phyloP scores from a whole-genome alignment of 257 asterid species.

The Solanum bulbocastanum region DNA sequence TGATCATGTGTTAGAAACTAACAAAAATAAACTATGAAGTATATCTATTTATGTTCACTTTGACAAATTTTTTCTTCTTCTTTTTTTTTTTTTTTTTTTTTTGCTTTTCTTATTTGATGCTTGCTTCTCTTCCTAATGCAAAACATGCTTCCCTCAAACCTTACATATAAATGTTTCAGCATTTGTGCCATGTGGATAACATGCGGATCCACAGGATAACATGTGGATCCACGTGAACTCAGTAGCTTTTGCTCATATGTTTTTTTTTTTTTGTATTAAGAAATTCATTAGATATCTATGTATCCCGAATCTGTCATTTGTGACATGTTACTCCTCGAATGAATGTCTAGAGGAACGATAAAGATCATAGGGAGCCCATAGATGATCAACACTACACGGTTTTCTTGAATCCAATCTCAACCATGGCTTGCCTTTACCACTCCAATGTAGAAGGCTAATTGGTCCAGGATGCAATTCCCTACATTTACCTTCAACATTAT shows the following conservation, averaged over 20 bases:
- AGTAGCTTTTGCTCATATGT: background rate
- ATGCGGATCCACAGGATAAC: background rate
- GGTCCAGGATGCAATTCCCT: slow-evolving; percentile 68
- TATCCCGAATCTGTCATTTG: background rate
- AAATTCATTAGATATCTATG: background rate
- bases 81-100: background rate
- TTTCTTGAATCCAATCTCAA: slow-evolving; percentile 56
- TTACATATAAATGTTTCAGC: background rate
- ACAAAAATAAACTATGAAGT: background rate
- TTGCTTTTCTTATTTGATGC: background rate
- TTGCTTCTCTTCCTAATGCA: background rate
- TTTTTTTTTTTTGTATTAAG: background rate
- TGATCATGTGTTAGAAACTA: background rate
- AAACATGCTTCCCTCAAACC: background rate
- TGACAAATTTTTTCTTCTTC: background rate
- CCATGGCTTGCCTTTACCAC: slow-evolving; percentile 90
- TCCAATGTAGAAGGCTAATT: slow-evolving; percentile 66
- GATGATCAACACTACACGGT: slow-evolving; percentile 60
- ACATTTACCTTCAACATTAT: slow-evolving; percentile 61
- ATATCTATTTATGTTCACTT: background rate
- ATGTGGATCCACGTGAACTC: background rate
- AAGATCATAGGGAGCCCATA: slow-evolving; percentile 84
- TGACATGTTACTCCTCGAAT: slow-evolving; percentile 35
- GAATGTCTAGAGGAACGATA: slow-evolving; percentile 29
- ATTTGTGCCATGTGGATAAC: background rate